Base-by-base conservation (phyloP, 306 rosid genomes). In the Urtica urens region DNA sequence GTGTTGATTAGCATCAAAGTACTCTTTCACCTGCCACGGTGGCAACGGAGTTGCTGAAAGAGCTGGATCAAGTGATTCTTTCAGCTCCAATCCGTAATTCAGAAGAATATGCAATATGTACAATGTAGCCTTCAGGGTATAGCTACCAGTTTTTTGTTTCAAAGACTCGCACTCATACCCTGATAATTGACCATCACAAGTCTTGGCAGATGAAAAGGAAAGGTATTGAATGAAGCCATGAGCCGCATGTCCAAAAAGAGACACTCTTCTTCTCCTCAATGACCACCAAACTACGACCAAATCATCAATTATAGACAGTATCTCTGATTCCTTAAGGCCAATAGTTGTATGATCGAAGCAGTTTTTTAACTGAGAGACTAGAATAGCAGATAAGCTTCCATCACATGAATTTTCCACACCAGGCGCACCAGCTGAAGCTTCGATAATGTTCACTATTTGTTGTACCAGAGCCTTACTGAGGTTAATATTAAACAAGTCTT, bases 161-260 rank as follows among this genome's bases (percentile, higher is more conserved):
- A 69, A 48, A 55, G 76, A 51, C 51, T 78, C 79, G 40, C 67
- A 49, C 67, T 59, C 81, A 59, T 63, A 80, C 61, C 76, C 75
- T 48, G 58, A 65, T 65, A 78, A 62, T 58, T 65, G 75, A 60
- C 59, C 55, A 33, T 60, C 70, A 67, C 67, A 57, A 71, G 72
- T 54, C 49, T 51, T 78, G 27, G 77, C 64, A 60, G 88, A 78
- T 23, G 96, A 80, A 70, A 69, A 72, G 2, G 79, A 76, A 63
- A 87, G 94, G 72, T 80, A 83, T 52, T 81, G 77, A 67, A 74
- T 72, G 66, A 71, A 87, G 42, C 88, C 94, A 63, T 68, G 72
- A 67, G 94, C 93, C 51, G 96, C 96, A 57, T 76, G 76, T 54
- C 93, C 96, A 78, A 78, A 83, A 41, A 87, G 66, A 65, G 93